Evolutionary conservation across 768 basidiomycete species (phyloP).

Genomic region (Naganishia antarctica): DNA sequence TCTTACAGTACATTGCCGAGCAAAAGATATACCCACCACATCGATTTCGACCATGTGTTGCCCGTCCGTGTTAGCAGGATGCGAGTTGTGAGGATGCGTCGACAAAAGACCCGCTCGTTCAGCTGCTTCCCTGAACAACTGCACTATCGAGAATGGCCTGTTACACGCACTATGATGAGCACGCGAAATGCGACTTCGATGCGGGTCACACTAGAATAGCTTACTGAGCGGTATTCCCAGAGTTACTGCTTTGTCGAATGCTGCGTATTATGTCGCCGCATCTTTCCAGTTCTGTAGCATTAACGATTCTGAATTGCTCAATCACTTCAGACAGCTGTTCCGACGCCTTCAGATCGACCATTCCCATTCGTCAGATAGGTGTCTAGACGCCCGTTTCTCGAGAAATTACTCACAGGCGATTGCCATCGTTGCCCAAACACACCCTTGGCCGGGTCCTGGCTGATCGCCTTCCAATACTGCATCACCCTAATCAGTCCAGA

Average conservation of each 20-base stretch:
- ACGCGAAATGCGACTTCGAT: too few relatives aligned
- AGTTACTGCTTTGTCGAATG: not conserved
- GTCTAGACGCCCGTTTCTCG: not conserved
- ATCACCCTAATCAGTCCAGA: not conserved
- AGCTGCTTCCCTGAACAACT: not conserved
- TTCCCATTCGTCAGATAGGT: not conserved
- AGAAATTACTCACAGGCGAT: not conserved
- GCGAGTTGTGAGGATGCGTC: too few relatives aligned
- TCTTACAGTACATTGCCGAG: not conserved
- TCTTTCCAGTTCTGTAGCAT: not conserved
- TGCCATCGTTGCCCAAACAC: conserved; percentile 2
- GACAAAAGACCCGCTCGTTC: not conserved
- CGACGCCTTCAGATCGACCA: not conserved
- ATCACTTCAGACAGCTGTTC: not conserved
- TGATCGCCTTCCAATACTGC: conserved; percentile 3
- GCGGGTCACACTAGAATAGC: too few relatives aligned
- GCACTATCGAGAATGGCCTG: not conserved
- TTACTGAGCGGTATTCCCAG: not conserved
- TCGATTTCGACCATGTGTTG: not conserved
- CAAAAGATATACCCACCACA: not conserved
- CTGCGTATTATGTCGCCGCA: not conserved
- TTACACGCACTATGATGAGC: not conserved
- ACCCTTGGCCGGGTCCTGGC: not conserved
- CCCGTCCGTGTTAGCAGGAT: not conserved
- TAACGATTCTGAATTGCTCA: not conserved